Base-by-base conservation (phyloP, 768 basidiomycete genomes). In the Termitomyces sp. region DNA sequence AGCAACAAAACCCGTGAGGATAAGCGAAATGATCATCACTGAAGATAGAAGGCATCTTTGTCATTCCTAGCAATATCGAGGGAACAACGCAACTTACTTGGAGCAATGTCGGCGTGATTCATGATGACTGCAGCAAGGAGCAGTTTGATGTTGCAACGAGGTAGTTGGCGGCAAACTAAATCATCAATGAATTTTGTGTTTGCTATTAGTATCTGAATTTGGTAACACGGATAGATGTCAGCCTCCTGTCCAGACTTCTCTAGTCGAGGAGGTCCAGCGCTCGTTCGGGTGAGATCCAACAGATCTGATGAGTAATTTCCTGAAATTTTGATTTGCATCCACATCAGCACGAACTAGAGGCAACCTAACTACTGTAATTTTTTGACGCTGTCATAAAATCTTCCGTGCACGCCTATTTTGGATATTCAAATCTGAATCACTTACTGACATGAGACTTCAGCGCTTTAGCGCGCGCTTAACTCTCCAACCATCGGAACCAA, bases 391-490 rank as follows among this genome's bases (percentile, higher is more conserved):
- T 36, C 14, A 22, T 80, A n/a, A 52, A 10, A 80, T 72, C 64
- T 76, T 77, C n/a, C 79, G 69, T 5, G 81, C 63, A 32, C 77
- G 18, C 18, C 77, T 2, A 72, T n/a, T 77, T 63, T 79, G 67
- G 22, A 76, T 62, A 58, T 81, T 77, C 16, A 79, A 69, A n/a
- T n/a, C n/a, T n/a, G n/a, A n/a, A n/a, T n/a, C n/a, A 64, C 77
- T 44, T 54, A 79, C 79, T 9, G 79, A 79, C 20, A 79, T 64
- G 2, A 81, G 70, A 59, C 80, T 79, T 8, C n/a, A 79, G 29
- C 29, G 4, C 29, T 29, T 29, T 6, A 29, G 4, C 29, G 29
- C 6, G n/a, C n/a, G n/a, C n/a, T n/a, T n/a, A n/a, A 64, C 61
- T 81, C 79, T 55, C 77, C 73, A 49, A 72, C 62, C 76, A 81